Base-by-base conservation (phyloP, 139 green algal species). In the Auxenochlorella protothecoides region DNA sequence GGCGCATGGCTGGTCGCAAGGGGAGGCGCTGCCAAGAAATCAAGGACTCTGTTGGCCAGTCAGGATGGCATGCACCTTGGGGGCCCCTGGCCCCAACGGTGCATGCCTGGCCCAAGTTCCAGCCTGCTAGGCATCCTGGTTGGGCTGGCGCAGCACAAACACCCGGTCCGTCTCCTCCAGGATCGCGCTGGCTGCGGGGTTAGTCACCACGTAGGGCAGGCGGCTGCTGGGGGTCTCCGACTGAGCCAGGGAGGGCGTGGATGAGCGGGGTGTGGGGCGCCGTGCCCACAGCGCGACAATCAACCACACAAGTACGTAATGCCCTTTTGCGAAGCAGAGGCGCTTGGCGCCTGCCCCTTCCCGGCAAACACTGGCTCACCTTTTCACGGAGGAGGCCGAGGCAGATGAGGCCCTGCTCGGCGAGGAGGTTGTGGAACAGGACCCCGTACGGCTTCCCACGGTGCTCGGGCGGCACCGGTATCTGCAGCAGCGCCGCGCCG, bases 141-240 rank as follows among this genome's bases (percentile, higher is more conserved):
- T 12, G 0, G 53, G 72, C 11, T 66, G 66, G 3, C 85, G 77
- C 70, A 93, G 74, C 65, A 92, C 79, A 72, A 90, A 93, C 66
- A 92, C 82, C 6, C 76, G 77, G 66, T 93, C 88, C 3, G 72
- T 72, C 5, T 62, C 12, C 59, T 86, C 69, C 64, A 90, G 73
- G 53, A 64, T 11, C 64, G 79, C 79, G 3, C 73, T 53, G 68
- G 51, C 68, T 3, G 78, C 72, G 6, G 88, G 88, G 75, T 89
- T 88, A 16, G 75, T 85, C 55, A 75, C 66, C 65, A 92, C 87
- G 67, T 87, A 93, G 57, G 64, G 74, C 59, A 93, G 82, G 60
- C 78, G 76, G 77, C 85, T 92, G 8, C 76, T 74, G 14, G 81
- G 68, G 76, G 92, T 91, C 80, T 93, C 88, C 3, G 62, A 71